Base-by-base conservation (phyloP, 495 filamentous ascomycete species). In the Parachaetomium inaequale region DNA sequence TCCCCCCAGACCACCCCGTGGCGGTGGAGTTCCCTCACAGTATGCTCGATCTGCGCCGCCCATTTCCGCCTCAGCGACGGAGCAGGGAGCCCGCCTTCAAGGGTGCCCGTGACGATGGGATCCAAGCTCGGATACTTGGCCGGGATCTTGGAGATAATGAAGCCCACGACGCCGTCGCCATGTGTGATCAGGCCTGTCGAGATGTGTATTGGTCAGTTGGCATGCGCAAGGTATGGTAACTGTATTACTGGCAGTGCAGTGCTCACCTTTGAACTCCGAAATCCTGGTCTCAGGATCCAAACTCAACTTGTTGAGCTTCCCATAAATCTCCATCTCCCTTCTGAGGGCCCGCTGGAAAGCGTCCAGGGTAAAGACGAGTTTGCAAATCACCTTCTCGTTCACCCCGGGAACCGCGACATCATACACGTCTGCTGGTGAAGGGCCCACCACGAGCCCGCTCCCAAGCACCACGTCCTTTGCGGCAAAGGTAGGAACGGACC, bases 1-100 rank as follows among this genome's bases (percentile, higher is more conserved):
- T 28, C 45, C 5, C 45, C 45, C 45, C 45, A 49, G 1, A 49
- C 52, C 52, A 78, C 63, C 23, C 68, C 31, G 31, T 32, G 4
- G 31, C 31, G 31, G 31, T 32, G 31, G 4, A 46, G 43, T 46
- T 46, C 43, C 19, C 7, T 21, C 19, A 46, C n/a, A 8, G 43
- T 23, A 19, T 46, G 43, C 43, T 46, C n/a, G 43, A 46, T 21
- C n/a, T 46, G 43, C 8, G 43, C 43, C 8, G n/a, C 43, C 43
- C 15, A 21, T 46, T 46, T 46, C n/a, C 17, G n/a, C 43, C 43
- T 46, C n/a, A 46, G 43, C 43, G 43, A 8, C n/a, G 19, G 43
- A 46, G 43, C 43, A 21, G 43, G 43, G 21, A 46, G n/a, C 3
- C 1, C n/a, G 7, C 17, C 19, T 8, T 46, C 43, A 19, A 19